Base-by-base conservation (phyloP, 2,329 filamentous ascomycete species). In the Leptographium galeiforme region DNA sequence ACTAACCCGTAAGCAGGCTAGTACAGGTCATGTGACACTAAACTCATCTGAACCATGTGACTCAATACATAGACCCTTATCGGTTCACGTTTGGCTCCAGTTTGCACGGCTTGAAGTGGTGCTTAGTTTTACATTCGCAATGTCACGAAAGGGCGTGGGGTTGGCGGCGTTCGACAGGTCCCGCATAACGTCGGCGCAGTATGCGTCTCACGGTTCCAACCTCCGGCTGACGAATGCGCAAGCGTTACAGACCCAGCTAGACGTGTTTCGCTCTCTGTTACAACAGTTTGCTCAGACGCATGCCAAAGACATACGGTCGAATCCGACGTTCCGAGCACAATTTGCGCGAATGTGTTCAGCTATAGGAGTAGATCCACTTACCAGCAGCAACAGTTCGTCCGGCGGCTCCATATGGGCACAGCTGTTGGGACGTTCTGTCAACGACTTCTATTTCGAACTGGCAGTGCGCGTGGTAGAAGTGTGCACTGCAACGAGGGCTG, bases 331-430 rank as follows among this genome's bases (percentile, higher is more conserved):
- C 69, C 88, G 93, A 57, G 89, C 91, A 38, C 91, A 98, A 69
- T 98, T 98, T 65, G 91, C 93, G 4, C 89, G 91, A 67, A 98
- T 98, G 93, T 98, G 93, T 71, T 82, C 89, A 63, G 89, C 90
- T 57, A 96, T 98, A 60, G 93, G 93, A 49, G 89, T 98, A 13
- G 93, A 98, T 67, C 94, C 93, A 2, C 76, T 98, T 18, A 89
- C 89, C n/a, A 82, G 78, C 54, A 81, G 75, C 62, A 69, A 71
- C 56, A 66, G 71, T 18, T 71, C 67, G 39, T 74, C 72, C 7
- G 74, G 70, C 1, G 79, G 80, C 18, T 93, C 85, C 55, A 82
- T 96, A 55, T 97, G 93, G 91, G 86, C 89, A 10, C 90, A 96
- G 72, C 80, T 97, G 57, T 77, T 97, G 19, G 93, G 93, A 34